Evolutionary conservation across 2,329 filamentous ascomycete genomes (phyloP).

Genomic region (Diaporthe nobilis): DNA sequence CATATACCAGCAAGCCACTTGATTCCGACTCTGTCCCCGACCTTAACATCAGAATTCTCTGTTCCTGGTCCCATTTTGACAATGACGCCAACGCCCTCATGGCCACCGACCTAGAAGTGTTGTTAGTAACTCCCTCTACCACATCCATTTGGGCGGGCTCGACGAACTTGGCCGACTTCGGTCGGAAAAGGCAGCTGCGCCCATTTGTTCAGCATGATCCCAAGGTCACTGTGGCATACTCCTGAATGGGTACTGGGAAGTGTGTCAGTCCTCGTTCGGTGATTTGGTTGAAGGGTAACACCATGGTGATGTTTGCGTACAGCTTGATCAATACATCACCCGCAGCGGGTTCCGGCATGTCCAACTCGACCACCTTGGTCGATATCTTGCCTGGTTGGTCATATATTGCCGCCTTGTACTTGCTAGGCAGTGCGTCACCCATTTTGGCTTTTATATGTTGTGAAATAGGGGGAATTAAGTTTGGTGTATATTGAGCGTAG

Average conservation of each 20-base stretch:
- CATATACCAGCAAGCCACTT: constrained; percentile 76
- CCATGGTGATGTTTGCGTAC: constrained; percentile 21
- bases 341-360: constrained; percentile 37
- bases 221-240: constrained; percentile 44
- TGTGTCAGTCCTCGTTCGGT: background rate
- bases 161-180: constrained; percentile 39
- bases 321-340: constrained; percentile 41
- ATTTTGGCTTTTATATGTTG: constrained; percentile 6
- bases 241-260: constrained; percentile 43
- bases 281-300: background rate
- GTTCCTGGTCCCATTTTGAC: constrained; percentile 75
- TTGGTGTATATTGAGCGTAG: background rate
- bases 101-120: constrained; percentile 66
- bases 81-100: constrained; percentile 77
- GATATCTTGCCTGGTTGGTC: constrained; percentile 40
- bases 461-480: background rate
- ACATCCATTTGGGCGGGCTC: background rate
- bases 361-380: constrained; percentile 39
- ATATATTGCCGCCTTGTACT: constrained; percentile 37
- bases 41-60: constrained; percentile 68
- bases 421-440: constrained; percentile 33
- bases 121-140: background rate
- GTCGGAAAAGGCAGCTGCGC: constrained; percentile 41
- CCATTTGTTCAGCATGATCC: constrained; percentile 42
- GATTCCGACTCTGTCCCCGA: constrained; percentile 79